These are phyloP conservation scores for Argentina anserina DNA, from an alignment of 306 rosid genomes.

Conservation along the genomic window DNA sequence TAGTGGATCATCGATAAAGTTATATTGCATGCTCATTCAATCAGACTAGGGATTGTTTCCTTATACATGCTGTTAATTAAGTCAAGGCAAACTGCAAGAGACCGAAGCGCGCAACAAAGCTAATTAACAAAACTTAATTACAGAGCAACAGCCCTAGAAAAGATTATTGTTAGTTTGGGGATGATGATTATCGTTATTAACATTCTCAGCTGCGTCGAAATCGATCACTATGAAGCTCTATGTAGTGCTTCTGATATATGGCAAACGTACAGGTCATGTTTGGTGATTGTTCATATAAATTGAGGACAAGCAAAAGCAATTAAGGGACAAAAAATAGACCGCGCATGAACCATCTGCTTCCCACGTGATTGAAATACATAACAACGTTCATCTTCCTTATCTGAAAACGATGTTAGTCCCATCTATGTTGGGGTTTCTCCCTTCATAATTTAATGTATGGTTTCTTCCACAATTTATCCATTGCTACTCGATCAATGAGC, in stretches of 20 bases:
- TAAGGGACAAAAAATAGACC: background rate
- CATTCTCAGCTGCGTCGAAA: too few relatives aligned
- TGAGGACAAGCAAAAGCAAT: background rate
- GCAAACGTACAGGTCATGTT: background rate
- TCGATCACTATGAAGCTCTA: background rate
- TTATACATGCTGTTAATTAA: too few relatives aligned
- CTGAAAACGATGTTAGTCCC: slow-evolving; percentile 32
- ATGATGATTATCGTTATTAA: too few relatives aligned
- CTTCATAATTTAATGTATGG: slow-evolving; percentile 28
- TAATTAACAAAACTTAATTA: too few relatives aligned
- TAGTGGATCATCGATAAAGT: too few relatives aligned
- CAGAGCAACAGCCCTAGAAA: too few relatives aligned
- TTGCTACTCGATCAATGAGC: background rate
- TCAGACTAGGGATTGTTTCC: too few relatives aligned
- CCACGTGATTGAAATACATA: slow-evolving; percentile 21
- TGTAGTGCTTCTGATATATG: background rate
- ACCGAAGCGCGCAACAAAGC: too few relatives aligned
- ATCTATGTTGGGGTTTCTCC: slow-evolving; percentile 29
- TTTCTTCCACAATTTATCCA: slow-evolving; percentile 13
- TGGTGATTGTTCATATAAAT: background rate
- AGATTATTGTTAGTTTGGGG: too few relatives aligned
- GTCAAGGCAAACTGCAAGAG: too few relatives aligned
- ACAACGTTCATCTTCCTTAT: slow-evolving; percentile 17
- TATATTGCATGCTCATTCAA: too few relatives aligned
- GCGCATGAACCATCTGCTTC: slow-evolving; percentile 3